Evolutionary conservation across 1,284 basidiomycete genomes (phyloP), one percentile per base, ranked within the genome.

Genomic region (Moesziomyces globuligerus): DNA sequence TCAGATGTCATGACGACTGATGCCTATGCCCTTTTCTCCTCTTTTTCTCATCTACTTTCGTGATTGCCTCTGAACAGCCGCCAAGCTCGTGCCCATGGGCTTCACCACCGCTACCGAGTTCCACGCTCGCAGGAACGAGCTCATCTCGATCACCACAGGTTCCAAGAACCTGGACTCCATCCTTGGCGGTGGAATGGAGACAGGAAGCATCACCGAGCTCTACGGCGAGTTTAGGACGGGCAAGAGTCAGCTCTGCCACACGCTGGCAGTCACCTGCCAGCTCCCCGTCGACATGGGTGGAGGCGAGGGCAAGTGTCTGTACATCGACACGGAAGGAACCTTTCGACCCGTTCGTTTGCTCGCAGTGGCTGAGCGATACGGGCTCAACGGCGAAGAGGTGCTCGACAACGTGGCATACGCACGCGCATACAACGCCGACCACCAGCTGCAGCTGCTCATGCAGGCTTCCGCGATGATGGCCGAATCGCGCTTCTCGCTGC

Each of bases 141-240:
- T 98, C 41, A 93, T 99, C 17, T 92, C 93, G 82, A 96, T 99
- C 73, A 95, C 94, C 1, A 98, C 96, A 0, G 96, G 96, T 8
- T 94, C 93, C 1, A 94, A 94, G 77, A 94, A 97, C 69, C 86
- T 99, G 25, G 95, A 99, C 84, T 93, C 93, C 1, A 88, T 98
- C 23, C 86, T 99, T 3, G 96, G 96, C 75, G 96, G 94, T 54
- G 96, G 96, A 8, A 93, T 99, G 76, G 96, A 99, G 85, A 99
- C 96, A 11, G 96, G 96, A 37, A 91, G 94, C 1, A 97, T 99
- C 82, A 99, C 96, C 0, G 96, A 99, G 83, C 85, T 99, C 23
- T 98, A 97, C 84, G 96, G 96, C 75, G 96, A 99, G 85, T 99
- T 98, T 85, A 87, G 96, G 74, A 98, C 96, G 9, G 96, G 96